phyloP scores from a whole-genome alignment of 257 asterid genomes.

The Solanum medicagineum region DNA sequence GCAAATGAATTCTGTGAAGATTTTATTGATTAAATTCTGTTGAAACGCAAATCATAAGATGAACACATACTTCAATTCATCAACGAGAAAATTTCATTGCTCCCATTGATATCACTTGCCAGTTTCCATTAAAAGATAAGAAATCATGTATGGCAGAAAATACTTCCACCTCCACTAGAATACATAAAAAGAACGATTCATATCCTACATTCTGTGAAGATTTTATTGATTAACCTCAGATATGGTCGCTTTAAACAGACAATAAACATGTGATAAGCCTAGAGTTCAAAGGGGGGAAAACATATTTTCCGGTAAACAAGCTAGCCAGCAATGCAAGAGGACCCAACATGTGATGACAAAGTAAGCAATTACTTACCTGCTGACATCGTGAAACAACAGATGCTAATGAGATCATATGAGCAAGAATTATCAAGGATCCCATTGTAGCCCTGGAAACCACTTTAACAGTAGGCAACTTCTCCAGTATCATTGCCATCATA shows the following conservation, averaged over 20 bases:
- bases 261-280: background rate
- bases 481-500: slow-evolving; percentile 86
- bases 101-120: background rate
- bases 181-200: background rate
- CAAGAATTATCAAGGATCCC: slow-evolving; percentile 74
- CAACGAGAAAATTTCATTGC: background rate
- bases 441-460: slow-evolving; percentile 77
- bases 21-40: background rate
- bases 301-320: background rate
- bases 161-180: background rate
- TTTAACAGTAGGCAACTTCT: slow-evolving; percentile 69
- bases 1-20: background rate
- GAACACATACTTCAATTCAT: background rate
- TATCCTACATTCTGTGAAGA: background rate
- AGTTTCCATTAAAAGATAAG: background rate
- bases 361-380: slow-evolving; percentile 38
- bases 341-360: background rate
- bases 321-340: background rate
- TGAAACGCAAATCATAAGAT: background rate
- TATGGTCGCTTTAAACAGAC: background rate
- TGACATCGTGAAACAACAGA: slow-evolving; percentile 51
- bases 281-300: background rate
- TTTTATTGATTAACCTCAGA: background rate
- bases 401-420: slow-evolving; percentile 76
- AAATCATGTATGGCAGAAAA: background rate